Conservation (phyloP, 2,329 filamentous ascomycete genomes). For the Madurella fahalii region DNA sequence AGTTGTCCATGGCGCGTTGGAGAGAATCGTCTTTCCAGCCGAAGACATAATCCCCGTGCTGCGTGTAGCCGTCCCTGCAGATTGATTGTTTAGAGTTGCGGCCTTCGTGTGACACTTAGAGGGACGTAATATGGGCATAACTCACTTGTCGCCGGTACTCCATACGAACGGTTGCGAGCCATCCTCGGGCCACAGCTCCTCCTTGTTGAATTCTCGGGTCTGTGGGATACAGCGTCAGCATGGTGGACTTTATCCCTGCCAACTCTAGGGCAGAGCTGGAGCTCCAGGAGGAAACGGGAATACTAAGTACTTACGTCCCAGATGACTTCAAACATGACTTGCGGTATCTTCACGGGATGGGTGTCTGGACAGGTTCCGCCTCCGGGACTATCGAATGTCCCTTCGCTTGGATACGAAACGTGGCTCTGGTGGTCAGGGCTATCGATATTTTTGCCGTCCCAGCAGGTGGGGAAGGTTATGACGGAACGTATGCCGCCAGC, state of each 20-base stretch:
- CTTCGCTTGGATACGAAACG: slow-evolving; percentile 12
- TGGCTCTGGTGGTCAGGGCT: slow-evolving; percentile 38
- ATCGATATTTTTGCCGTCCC: slow-evolving; percentile 50
- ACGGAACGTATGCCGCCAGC: slow-evolving; percentile 11
- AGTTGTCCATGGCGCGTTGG: slow-evolving; percentile 16
- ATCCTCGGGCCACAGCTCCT: slow-evolving; percentile 11
- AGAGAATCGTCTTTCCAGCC: slow-evolving; percentile 12
- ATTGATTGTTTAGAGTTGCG: too few species aligned
- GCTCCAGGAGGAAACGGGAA: background rate
- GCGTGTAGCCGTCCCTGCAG: slow-evolving; percentile 26
- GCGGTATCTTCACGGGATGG: slow-evolving; percentile 38
- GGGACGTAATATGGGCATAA: background rate
- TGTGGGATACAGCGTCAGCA: background rate
- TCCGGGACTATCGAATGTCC: slow-evolving; percentile 3
- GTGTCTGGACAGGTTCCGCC: slow-evolving; percentile 32
- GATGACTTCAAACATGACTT: slow-evolving; percentile 36
- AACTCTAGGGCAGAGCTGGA: too few species aligned
- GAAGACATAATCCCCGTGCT: slow-evolving; percentile 20
- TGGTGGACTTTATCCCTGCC: too few species aligned
- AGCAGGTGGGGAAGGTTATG: slow-evolving; percentile 43
- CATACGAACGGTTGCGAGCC: slow-evolving; percentile 17
- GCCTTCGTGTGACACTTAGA: slow-evolving; percentile 1
- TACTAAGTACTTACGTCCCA: slow-evolving; percentile 27
- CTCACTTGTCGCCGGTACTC: slow-evolving; percentile 16
- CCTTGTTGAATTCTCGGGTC: slow-evolving; percentile 11